Evolutionary conservation across 768 basidiomycete species (phyloP).

Genomic region (Cyathus striatus): DNA sequence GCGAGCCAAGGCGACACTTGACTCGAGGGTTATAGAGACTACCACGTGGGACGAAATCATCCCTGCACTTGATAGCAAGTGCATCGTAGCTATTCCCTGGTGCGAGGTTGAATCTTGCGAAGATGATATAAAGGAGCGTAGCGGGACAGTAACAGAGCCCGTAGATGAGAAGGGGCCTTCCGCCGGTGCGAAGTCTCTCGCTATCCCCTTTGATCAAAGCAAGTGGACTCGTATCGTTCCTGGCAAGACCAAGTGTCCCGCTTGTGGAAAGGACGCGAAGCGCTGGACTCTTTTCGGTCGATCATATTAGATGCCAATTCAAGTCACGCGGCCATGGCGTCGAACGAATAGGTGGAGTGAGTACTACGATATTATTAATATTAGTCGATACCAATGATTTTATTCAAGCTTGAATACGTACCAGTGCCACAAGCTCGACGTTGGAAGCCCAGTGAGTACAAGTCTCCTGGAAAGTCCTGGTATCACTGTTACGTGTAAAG

Average conservation of each 20-base stretch:
- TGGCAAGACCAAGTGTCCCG: constrained; percentile 86
- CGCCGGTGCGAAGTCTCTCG: constrained; percentile 94
- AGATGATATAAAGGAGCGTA: constrained; percentile 96
- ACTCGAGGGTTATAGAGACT: constrained; percentile 63
- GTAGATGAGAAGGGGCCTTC: constrained; percentile 95
- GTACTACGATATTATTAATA: too few species aligned
- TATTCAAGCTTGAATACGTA: too few species aligned
- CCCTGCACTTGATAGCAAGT: constrained; percentile 84
- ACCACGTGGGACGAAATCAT: constrained; percentile 92
- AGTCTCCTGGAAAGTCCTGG: too few species aligned
- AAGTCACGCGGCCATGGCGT: too few species aligned
- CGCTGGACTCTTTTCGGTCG: constrained; percentile 97
- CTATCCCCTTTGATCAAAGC: constrained; percentile 92
- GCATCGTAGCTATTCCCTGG: constrained; percentile 89
- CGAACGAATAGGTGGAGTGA: too few species aligned
- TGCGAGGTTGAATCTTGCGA: constrained; percentile 92
- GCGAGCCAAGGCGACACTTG: constrained; percentile 70
- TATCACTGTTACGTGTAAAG: too few species aligned
- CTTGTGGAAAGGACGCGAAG: constrained; percentile 85
- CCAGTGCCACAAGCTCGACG: too few species aligned
- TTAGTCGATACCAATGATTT: too few species aligned
- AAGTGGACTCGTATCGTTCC: constrained; percentile 75
- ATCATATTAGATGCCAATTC: constrained; percentile 59
- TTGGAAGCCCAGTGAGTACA: too few species aligned
- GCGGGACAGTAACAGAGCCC: constrained; percentile 76